phyloP scores from a whole-genome alignment of 2,329 filamentous ascomycete species.

The Didymella pinodella region DNA sequence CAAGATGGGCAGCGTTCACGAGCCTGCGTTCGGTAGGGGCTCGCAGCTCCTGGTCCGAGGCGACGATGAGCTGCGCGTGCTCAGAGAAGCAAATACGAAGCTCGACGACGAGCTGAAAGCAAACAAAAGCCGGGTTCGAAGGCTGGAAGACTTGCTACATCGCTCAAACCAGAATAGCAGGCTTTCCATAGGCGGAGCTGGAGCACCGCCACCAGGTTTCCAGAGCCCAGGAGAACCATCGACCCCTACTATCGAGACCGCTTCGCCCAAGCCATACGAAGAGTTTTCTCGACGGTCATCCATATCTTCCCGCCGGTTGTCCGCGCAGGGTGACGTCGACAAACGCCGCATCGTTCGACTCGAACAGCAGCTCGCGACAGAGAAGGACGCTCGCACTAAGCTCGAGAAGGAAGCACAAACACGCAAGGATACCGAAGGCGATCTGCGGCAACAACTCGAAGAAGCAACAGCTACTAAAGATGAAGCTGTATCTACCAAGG shows the following conservation, averaged over 20 bases:
- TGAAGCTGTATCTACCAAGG: conserved; percentile 90
- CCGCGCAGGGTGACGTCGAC: conserved; percentile 66
- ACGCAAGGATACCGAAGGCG: conserved; percentile 63
- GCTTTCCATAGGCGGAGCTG: conserved; percentile 60
- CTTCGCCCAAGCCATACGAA: conserved; percentile 50
- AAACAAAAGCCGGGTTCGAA: conserved; percentile 89
- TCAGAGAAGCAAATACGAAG: conserved; percentile 64
- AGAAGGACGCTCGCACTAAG: conserved; percentile 71
- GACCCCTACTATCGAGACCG: conserved; percentile 46
- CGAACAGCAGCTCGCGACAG: conserved; percentile 78
- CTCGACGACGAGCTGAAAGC: conserved; percentile 72
- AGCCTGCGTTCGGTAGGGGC: conserved; percentile 85
- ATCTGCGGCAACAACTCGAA: conserved; percentile 74
- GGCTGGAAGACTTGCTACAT: conserved; percentile 90
- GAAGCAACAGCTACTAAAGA: conserved; percentile 92
- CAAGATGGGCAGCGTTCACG: conserved; percentile 94
- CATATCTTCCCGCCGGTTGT: conserved; percentile 67
- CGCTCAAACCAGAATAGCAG: conserved; percentile 71
- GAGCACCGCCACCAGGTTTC: conserved; percentile 51
- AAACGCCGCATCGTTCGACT: conserved; percentile 71
- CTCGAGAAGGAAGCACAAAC: conserved; percentile 75
- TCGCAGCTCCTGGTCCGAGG: conserved; percentile 79
- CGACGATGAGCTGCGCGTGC: conserved; percentile 76
- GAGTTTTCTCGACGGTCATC: conserved; percentile 66
- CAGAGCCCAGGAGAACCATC: conserved; percentile 48